Percentiles rank a stretch among this genome's conserved stretches.
Evolutionary conservation across 441 rosid species (phyloP).

Genomic region (Bocquillonia castaneifolia): DNA sequence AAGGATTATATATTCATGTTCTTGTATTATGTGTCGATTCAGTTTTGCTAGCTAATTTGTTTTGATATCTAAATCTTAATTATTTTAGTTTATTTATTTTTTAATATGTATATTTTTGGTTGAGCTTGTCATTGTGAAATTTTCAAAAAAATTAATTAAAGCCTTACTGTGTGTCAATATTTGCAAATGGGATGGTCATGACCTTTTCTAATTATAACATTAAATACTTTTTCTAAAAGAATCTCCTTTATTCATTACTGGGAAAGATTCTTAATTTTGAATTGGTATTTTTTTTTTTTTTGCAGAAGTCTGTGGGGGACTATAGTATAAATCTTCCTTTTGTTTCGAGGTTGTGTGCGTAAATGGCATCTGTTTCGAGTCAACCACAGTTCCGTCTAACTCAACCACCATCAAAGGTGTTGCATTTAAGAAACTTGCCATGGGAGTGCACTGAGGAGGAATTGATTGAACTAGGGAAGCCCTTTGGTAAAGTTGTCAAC

Average conservation of each 20-base stretch:
- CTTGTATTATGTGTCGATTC: background rate
- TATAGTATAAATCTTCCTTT: conserved; percentile 1
- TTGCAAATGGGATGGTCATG: too few species aligned
- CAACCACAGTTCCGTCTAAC: conserved; percentile 98
- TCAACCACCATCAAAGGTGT: conserved; percentile 97
- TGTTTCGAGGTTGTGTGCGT: conserved; percentile 22
- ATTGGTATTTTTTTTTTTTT: background rate
- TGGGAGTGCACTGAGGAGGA: conserved; percentile 99
- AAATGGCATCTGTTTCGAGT: conserved; percentile 89
- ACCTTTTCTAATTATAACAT: too few species aligned
- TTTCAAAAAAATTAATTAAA: too few species aligned
- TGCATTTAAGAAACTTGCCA: conserved; percentile 93
- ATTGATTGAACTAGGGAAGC: conserved; percentile 88
- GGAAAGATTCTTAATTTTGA: background rate
- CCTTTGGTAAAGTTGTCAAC: conserved; percentile 92
- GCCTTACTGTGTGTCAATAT: too few species aligned
- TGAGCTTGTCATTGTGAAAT: too few species aligned
- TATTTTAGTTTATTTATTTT: too few species aligned
- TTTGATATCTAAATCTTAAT: too few species aligned
- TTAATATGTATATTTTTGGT: too few species aligned
- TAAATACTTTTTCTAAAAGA: too few species aligned
- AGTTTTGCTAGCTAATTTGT: background rate
- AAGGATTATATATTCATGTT: background rate
- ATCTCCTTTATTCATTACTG: background rate
- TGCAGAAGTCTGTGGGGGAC: conserved; percentile 3